Evolutionary conservation across 1,139 yeast genomes (phyloP).

Genomic region (Suhomyces ambrosiae): DNA sequence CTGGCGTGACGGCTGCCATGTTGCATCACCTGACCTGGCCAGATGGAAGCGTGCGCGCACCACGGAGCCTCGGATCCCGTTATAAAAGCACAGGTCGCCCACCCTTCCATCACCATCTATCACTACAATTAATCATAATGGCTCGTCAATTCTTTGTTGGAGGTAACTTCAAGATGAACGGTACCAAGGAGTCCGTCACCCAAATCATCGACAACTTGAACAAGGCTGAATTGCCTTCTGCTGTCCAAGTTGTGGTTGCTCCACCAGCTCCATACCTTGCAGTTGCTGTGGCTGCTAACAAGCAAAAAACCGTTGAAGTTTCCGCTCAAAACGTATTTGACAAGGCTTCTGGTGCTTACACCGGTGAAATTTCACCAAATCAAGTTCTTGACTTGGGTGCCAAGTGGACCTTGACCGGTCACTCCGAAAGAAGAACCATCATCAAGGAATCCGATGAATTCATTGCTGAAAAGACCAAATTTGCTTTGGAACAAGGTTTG

Average conservation of each 20-base stretch:
- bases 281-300: slow-evolving; percentile 69
- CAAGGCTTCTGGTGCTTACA: slow-evolving; percentile 93
- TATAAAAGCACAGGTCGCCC: slow-evolving; percentile 11
- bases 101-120: background rate
- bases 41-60: slow-evolving; percentile 5
- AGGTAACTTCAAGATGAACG: slow-evolving; percentile 99
- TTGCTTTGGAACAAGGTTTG: slow-evolving; percentile 85
- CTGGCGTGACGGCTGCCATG: no score
- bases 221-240: slow-evolving; percentile 68
- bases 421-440: slow-evolving; percentile 97
- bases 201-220: slow-evolving; percentile 82
- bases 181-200: slow-evolving; percentile 83
- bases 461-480: slow-evolving; percentile 92
- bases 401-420: slow-evolving; percentile 95
- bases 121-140: slow-evolving; percentile 36
- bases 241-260: slow-evolving; percentile 88
- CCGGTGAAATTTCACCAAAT: slow-evolving; percentile 93
- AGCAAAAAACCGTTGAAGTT: slow-evolving; percentile 71
- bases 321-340: slow-evolving; percentile 90
- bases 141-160: slow-evolving; percentile 96
- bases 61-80: slow-evolving; percentile 13
- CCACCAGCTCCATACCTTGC: slow-evolving; percentile 95
- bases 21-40: slow-evolving; percentile 1
- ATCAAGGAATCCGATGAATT: slow-evolving; percentile 89
- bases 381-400: slow-evolving; percentile 92